Base-by-base conservation (phyloP, 768 basidiomycete species). In the Naganishia vishniacii region DNA sequence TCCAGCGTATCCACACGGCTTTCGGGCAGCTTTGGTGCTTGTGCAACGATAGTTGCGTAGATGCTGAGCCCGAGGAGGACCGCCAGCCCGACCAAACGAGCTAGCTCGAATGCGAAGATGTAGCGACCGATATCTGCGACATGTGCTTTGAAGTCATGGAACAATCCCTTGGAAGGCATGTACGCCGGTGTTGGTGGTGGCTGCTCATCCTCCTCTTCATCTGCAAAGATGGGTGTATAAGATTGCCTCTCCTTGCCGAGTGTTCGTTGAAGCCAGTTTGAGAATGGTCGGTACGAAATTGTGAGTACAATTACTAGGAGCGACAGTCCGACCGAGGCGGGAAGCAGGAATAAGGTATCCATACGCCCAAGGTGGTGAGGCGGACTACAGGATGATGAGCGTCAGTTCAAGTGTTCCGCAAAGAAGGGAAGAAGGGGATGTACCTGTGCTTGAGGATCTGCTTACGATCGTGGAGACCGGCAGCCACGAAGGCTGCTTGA, bases 51-150 rank as follows among this genome's bases (percentile, higher is more conserved):
- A 25, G 81, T 78, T 1, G 80, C 80, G 53, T 83, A 74, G 8
- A 78, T 74, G 62, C 82, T 83, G 16, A 86, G 71, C 4, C 75
- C 81, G 25, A 86, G 76, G n/a, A 86, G 78, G 2, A 77, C 73
- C 28, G 81, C 73, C 51, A 81, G 80, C 29, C 80, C 79, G 2
- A 82, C 59, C 4, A 84, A 74, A 25, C 85, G 79, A 1, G 78
- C 67, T 32, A 83, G 58, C 66, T 81, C 82, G 74, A 80, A 81
- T 15, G 71, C 70, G 72, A 83, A 84, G 26, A 83, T 67, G n/a
- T 72, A 51, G 23, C 71, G 81, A 15, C 74, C 72, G 59, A 60
- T 60, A 20, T 60, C 59, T 5, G 44, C 42, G 9, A 60, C 44
- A 31, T 60, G 59, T 9, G 59, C 34, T 46, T 46, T 44, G 12